Percentiles rank a stretch among this genome's conserved stretches.
These are phyloP conservation scores for Peniophora sp. DNA, from an alignment of 1,284 basidiomycete species.

Conservation along the genomic window DNA sequence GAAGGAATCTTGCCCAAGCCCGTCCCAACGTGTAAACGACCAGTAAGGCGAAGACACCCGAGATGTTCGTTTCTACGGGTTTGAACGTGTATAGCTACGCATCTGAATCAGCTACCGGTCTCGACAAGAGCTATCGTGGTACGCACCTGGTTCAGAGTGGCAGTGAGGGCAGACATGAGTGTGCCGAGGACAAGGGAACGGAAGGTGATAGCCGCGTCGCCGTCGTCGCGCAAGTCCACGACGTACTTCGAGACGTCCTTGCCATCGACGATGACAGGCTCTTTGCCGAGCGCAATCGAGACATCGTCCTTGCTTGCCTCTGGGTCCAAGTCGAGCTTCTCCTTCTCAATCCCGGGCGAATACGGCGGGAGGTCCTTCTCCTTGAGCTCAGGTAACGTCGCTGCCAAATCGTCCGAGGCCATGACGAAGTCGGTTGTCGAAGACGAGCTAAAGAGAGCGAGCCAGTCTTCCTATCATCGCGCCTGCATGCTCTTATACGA, in stretches of 20 bases:
- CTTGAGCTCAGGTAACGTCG: no score
- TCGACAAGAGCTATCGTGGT: not conserved
- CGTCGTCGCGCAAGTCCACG: constrained; percentile 56
- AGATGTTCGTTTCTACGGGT: constrained; percentile 43
- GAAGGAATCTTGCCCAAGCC: constrained; percentile 42
- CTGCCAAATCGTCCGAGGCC: no score
- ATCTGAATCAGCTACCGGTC: not conserved
- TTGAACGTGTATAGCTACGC: constrained; percentile 52
- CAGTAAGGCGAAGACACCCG: constrained; percentile 52
- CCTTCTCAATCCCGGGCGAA: no score
- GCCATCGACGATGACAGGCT: constrained; percentile 46
- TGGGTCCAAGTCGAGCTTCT: no score
- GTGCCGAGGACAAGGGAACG: constrained; percentile 52
- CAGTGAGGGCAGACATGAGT: constrained; percentile 44
- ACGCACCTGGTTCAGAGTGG: constrained; percentile 38
- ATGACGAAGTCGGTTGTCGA: no score
- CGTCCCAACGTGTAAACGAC: constrained; percentile 47
- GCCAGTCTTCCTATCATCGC: no score
- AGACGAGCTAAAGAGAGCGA: no score
- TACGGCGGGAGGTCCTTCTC: no score
- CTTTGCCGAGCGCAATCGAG: constrained; percentile 31
- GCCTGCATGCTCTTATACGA: no score
- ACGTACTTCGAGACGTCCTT: constrained; percentile 52
- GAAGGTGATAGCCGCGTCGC: constrained; percentile 50
- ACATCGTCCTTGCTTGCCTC: no score